Percentiles rank a stretch among this genome's conserved stretches.
Evolutionary conservation across 2,329 filamentous ascomycete species (phyloP).

Genomic region (Zymoseptoria ardabiliae): DNA sequence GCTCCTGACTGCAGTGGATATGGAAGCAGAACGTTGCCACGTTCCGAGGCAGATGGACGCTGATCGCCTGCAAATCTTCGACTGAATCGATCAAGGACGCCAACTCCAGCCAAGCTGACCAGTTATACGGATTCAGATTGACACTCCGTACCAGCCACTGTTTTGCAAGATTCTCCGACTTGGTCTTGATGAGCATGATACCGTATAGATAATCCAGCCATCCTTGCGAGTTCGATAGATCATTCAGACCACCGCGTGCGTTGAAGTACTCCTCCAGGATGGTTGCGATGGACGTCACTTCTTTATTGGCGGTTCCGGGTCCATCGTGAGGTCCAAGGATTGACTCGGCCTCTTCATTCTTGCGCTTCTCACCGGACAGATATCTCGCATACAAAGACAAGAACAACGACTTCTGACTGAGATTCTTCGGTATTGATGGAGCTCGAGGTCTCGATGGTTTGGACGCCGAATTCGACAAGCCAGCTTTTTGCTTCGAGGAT

Average conservation of each 20-base stretch:
- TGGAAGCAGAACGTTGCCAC: constrained; percentile 94
- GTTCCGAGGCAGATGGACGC: constrained; percentile 68
- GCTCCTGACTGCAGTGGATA: constrained; percentile 79
- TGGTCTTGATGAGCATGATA: constrained; percentile 80
- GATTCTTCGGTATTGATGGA: constrained; percentile 22
- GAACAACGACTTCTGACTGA: constrained; percentile 91
- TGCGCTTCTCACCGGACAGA: constrained; percentile 88
- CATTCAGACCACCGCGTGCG: constrained; percentile 42
- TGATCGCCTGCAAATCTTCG: constrained; percentile 60
- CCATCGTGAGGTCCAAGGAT: constrained; percentile 89
- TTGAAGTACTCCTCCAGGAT: constrained; percentile 76
- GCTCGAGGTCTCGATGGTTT: constrained; percentile 32
- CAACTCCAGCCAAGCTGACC: constrained; percentile 94
- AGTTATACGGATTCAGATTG: constrained; percentile 87
- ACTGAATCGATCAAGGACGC: constrained; percentile 68
- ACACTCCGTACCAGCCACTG: constrained; percentile 84
- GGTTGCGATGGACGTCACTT: constrained; percentile 66
- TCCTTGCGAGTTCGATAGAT: constrained; percentile 52
- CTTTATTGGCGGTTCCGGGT: constrained; percentile 76
- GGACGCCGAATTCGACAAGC: constrained; percentile 12
- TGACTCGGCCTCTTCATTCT: constrained; percentile 95
- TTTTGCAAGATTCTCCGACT: constrained; percentile 79
- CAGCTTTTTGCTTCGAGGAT: constrained; percentile 1
- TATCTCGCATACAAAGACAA: constrained; percentile 88
- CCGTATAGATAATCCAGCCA: constrained; percentile 94